Conservation (phyloP, 352 stramenopile species). For the Pythium rishiriense region DNA sequence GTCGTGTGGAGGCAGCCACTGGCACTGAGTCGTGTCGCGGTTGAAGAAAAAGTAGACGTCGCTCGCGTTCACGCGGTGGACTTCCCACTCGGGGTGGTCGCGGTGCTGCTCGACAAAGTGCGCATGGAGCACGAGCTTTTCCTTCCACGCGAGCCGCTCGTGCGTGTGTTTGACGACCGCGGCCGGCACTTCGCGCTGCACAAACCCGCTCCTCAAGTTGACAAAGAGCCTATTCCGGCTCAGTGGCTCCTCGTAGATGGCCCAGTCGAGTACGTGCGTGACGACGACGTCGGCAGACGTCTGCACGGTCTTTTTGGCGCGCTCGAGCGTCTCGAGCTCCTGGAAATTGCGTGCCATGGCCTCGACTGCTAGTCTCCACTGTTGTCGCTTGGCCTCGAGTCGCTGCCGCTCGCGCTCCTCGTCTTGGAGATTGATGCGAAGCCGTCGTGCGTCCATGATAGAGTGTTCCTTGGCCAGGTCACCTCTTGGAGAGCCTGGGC, state of each 20-base stretch:
- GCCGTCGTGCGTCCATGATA: constrained; percentile 33
- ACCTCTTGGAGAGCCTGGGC: constrained; percentile 59
- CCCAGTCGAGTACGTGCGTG: constrained; percentile 32
- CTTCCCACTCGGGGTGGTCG: constrained; percentile 51
- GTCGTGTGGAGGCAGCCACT: constrained; percentile 54
- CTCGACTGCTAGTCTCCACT: constrained; percentile 51
- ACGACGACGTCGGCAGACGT: neutral
- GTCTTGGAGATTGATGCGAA: constrained; percentile 35
- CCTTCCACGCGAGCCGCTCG: constrained; percentile 58
- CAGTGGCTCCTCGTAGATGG: constrained; percentile 52
- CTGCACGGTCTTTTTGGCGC: constrained; percentile 38
- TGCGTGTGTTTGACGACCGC: constrained; percentile 36
- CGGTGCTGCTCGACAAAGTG: constrained; percentile 61
- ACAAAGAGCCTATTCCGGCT: constrained; percentile 67
- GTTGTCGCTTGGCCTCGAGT: constrained; percentile 29
- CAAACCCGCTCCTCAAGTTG: constrained; percentile 56
- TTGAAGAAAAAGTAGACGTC: constrained; percentile 83
- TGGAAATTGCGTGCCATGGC: constrained; percentile 48
- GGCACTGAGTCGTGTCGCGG: constrained; percentile 43
- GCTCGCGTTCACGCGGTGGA: constrained; percentile 51
- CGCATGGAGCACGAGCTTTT: constrained; percentile 48
- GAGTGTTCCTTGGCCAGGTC: constrained; percentile 33
- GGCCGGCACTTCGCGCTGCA: constrained; percentile 59
- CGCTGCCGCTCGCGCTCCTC: constrained; percentile 35
- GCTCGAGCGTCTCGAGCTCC: constrained; percentile 49